These are phyloP conservation scores for Pseudocercospora eumusae DNA, from an alignment of 2,329 filamentous ascomycete genomes.

Conservation along the genomic window DNA sequence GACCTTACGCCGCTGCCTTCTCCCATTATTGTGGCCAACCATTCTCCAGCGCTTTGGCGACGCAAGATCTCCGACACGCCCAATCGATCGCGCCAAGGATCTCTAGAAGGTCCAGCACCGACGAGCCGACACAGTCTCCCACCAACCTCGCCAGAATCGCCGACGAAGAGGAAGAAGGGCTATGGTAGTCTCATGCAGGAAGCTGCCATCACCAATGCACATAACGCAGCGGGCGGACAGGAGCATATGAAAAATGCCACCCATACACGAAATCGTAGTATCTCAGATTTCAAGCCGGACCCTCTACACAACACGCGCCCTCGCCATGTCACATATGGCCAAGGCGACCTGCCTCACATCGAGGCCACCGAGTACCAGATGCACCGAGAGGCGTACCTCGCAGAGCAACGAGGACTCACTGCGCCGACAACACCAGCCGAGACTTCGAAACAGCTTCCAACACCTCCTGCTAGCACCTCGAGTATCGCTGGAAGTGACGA, in stretches of 20 bases:
- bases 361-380: slow-evolving; percentile 56
- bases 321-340: slow-evolving; percentile 70
- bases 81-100: slow-evolving; percentile 33
- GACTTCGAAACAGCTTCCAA: slow-evolving; percentile 55
- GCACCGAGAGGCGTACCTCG: slow-evolving; percentile 79
- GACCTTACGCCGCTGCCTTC: slow-evolving; percentile 57
- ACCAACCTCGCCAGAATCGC: slow-evolving; percentile 34
- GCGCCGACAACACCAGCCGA: slow-evolving; percentile 43
- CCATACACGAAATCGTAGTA: slow-evolving; percentile 72
- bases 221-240: slow-evolving; percentile 27
- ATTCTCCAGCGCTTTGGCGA: slow-evolving; percentile 46
- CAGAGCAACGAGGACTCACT: slow-evolving; percentile 73
- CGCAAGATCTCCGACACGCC: slow-evolving; percentile 38
- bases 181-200: slow-evolving; percentile 51
- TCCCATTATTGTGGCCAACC: slow-evolving; percentile 48
- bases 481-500: slow-evolving; percentile 59
- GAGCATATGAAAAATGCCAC: slow-evolving; percentile 28
- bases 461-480: slow-evolving; percentile 75
- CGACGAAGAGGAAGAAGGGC: slow-evolving; percentile 49
- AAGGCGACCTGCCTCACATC: slow-evolving; percentile 52
- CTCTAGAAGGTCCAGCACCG: slow-evolving; percentile 40
- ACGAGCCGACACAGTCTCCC: slow-evolving; percentile 30
- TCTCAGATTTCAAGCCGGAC: slow-evolving; percentile 85
- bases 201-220: slow-evolving; percentile 33
- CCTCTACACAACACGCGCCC: slow-evolving; percentile 64